phyloP scores from a whole-genome alignment of 768 basidiomycete genomes.

The Lentinula lateritia region DNA sequence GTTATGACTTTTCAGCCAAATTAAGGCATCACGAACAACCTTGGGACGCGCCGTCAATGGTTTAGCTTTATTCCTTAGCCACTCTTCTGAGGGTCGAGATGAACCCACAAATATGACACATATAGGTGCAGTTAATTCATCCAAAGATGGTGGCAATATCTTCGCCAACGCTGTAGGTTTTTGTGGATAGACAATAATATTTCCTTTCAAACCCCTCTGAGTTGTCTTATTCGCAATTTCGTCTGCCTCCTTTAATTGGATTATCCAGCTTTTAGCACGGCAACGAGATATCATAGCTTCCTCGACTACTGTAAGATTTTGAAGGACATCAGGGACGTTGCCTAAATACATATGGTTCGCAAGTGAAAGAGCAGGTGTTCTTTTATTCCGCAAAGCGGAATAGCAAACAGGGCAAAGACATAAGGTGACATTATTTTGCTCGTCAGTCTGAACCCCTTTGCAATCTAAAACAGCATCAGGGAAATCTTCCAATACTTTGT shows the following conservation, averaged over 20 bases:
- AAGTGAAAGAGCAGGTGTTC: too few species aligned
- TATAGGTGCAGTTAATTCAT: too few species aligned
- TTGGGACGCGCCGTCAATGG: slow-evolving; percentile 26
- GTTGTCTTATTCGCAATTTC: neutral
- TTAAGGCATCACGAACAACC: slow-evolving; percentile 24
- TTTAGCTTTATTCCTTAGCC: slow-evolving; percentile 27
- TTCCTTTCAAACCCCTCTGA: slow-evolving; percentile 30
- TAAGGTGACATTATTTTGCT: too few species aligned
- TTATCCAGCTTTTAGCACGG: slow-evolving; percentile 28
- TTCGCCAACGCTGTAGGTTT: too few species aligned
- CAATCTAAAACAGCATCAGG: too few species aligned
- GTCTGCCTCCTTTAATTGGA: slow-evolving; percentile 24
- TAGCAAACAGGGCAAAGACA: too few species aligned
- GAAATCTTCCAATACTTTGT: too few species aligned
- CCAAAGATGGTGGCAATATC: too few species aligned
- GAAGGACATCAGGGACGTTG: slow-evolving; percentile 20
- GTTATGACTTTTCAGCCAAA: slow-evolving; percentile 32
- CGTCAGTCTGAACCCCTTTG: too few species aligned
- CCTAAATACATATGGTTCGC: slow-evolving; percentile 24
- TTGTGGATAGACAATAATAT: slow-evolving; percentile 23
- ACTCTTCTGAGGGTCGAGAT: slow-evolving; percentile 16
- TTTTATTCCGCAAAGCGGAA: too few species aligned
- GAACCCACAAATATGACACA: slow-evolving; percentile 25
- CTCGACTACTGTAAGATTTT: slow-evolving; percentile 28
- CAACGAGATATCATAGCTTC: slow-evolving; percentile 34